phyloP scores from a whole-genome alignment of 1,139 yeast genomes.

The Taphrina communis region DNA sequence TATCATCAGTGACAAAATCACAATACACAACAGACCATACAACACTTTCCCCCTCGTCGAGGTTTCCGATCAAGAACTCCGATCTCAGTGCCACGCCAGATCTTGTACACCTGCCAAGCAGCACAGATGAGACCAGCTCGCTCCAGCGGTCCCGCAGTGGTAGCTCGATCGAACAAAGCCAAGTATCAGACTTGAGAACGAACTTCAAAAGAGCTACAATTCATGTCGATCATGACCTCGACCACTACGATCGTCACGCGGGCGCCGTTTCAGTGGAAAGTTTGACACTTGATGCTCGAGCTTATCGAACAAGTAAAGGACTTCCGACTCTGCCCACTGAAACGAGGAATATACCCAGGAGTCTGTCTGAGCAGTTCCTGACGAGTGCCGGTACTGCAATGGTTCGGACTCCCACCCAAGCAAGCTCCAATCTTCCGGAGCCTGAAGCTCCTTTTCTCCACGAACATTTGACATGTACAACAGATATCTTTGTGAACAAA shows the following conservation, averaged over 20 bases:
- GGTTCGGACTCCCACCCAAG: not conserved
- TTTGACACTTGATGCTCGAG: not conserved
- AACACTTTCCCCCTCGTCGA: not conserved
- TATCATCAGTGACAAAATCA: slow-evolving; percentile 8
- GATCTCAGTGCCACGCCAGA: slow-evolving; percentile 26
- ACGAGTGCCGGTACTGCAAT: not conserved
- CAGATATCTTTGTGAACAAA: not conserved
- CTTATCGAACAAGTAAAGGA: not conserved
- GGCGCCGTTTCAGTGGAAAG: not conserved
- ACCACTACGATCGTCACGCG: not conserved
- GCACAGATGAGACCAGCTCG: slow-evolving; percentile 26
- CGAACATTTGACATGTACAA: not conserved
- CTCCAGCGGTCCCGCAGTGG: slow-evolving; percentile 13
- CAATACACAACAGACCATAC: slow-evolving; percentile 1
- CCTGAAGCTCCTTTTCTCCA: not conserved
- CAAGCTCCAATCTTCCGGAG: not conserved
- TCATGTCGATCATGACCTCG: not conserved
- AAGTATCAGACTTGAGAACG: not conserved
- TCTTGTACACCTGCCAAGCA: slow-evolving; percentile 21
- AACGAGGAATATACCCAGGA: not conserved
- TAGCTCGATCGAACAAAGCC: not conserved
- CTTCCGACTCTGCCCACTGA: slow-evolving; percentile 1
- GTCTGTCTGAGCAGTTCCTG: not conserved
- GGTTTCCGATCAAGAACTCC: slow-evolving; percentile 24
- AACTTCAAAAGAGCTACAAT: slow-evolving; percentile 7